Conservation (phyloP, 495 filamentous ascomycete species). For the Tuber calosporum region DNA sequence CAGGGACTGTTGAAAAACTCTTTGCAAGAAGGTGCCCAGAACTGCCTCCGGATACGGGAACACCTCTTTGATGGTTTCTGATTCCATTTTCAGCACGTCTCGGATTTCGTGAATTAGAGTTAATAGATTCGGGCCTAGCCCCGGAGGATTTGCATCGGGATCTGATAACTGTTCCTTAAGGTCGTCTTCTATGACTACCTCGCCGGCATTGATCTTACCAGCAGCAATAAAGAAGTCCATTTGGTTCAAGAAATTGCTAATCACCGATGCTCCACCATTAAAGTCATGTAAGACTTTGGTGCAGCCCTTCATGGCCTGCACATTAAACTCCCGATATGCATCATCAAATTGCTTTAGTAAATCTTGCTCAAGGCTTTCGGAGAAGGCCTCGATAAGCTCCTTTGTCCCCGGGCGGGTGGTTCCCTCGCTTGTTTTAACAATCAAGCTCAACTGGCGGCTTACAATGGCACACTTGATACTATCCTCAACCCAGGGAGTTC, state of each 20-base stretch:
- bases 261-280: slow-evolving; percentile 87
- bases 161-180: slow-evolving; percentile 80
- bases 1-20: slow-evolving; percentile 95
- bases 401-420: slow-evolving; percentile 58
- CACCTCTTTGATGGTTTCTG: slow-evolving; percentile 85
- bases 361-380: slow-evolving; percentile 90
- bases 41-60: slow-evolving; percentile 97
- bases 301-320: slow-evolving; percentile 85
- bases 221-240: slow-evolving; percentile 98
- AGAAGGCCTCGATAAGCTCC: slow-evolving; percentile 93
- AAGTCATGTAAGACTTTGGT: slow-evolving; percentile 91
- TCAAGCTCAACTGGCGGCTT: slow-evolving; percentile 37
- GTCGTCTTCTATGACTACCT: slow-evolving; percentile 37
- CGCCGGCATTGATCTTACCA: slow-evolving; percentile 65
- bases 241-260: slow-evolving; percentile 94
- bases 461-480: slow-evolving; percentile 41
- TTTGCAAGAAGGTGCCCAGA: slow-evolving; percentile 79
- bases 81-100: slow-evolving; percentile 91
- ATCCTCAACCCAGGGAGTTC: slow-evolving; percentile 40
- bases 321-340: slow-evolving; percentile 86
- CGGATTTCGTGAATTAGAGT: slow-evolving; percentile 87
- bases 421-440: slow-evolving; percentile 39
- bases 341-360: slow-evolving; percentile 93
- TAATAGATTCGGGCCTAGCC: slow-evolving; percentile 88
- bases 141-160: slow-evolving; percentile 82